A percentile compares a stretch with the other conserved stretches of the same genome.
phyloP scores from a whole-genome alignment of 495 filamentous ascomycete species.

The Neurospora sp. region DNA sequence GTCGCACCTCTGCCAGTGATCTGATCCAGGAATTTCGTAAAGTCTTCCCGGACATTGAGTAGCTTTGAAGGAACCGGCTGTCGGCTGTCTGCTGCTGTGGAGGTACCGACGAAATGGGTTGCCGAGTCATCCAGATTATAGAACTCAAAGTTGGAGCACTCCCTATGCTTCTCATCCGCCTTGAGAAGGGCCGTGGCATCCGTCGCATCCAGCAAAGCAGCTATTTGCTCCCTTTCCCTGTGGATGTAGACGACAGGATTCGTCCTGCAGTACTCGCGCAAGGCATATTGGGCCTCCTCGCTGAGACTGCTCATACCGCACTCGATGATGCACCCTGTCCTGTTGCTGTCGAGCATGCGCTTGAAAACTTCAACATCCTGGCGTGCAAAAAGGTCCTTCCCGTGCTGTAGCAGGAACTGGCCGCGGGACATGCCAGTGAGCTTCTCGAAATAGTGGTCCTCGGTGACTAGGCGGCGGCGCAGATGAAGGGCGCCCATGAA shows the following conservation, averaged over 20 bases:
- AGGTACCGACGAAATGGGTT: slow-evolving; percentile 10
- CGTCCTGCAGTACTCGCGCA: slow-evolving; percentile 47
- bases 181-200: slow-evolving; percentile 45
- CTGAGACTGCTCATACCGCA: slow-evolving; percentile 45
- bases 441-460: slow-evolving; percentile 61
- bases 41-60: slow-evolving; percentile 64
- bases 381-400: slow-evolving; percentile 48
- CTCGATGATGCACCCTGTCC: slow-evolving; percentile 61
- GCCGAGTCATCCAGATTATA: slow-evolving; percentile 55
- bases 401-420: slow-evolving; percentile 50
- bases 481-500: slow-evolving; percentile 68
- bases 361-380: slow-evolving; percentile 55
- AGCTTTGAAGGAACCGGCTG: slow-evolving; percentile 44
- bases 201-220: slow-evolving; percentile 49
- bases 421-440: slow-evolving; percentile 52
- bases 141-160: slow-evolving; percentile 70
- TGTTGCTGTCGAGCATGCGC: slow-evolving; percentile 55
- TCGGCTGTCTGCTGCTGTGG: slow-evolving; percentile 23
- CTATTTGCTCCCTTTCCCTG: slow-evolving; percentile 57
- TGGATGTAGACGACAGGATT: slow-evolving; percentile 69
- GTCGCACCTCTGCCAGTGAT: slow-evolving; percentile 48
- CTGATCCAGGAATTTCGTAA: slow-evolving; percentile 59
- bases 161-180: slow-evolving; percentile 45
- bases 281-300: slow-evolving; percentile 47
- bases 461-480: slow-evolving; percentile 58